Conservation (phyloP, 345 rosid genomes). For the Raphanus sativus region DNA sequence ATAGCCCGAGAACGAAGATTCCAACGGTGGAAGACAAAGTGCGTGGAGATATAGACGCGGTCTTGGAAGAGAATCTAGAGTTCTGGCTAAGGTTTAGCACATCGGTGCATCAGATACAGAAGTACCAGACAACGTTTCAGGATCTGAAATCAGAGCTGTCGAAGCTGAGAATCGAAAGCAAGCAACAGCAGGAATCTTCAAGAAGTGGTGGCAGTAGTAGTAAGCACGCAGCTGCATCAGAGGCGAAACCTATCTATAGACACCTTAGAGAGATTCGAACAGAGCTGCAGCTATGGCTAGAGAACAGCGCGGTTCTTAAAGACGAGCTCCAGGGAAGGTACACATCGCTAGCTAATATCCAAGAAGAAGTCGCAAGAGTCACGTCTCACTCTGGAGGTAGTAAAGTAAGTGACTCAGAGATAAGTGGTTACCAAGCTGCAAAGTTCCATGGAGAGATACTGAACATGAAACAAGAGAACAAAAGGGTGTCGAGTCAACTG, state of each 20-base stretch:
- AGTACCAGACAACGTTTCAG: constrained; percentile 59
- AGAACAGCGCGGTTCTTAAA: constrained; percentile 65
- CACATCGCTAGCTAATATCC: constrained; percentile 56
- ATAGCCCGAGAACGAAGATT: constrained; percentile 32
- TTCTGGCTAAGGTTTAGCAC: constrained; percentile 95
- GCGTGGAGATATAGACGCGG: constrained; percentile 59
- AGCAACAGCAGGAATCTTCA: constrained; percentile 40
- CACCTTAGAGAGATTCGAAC: constrained; percentile 76
- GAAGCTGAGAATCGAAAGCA: constrained; percentile 40
- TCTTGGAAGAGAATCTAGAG: constrained; percentile 86
- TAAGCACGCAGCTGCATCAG: constrained; percentile 44
- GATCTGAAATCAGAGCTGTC: constrained; percentile 62
- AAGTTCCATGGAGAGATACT: constrained; percentile 83
- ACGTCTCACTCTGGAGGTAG: constrained; percentile 35
- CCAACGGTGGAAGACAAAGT: constrained; percentile 62
- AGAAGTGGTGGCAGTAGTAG: constrained; percentile 20
- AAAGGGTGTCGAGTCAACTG: constrained; percentile 60
- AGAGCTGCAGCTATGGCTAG: constrained; percentile 74
- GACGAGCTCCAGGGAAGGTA: constrained; percentile 68
- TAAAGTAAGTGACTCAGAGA: constrained; percentile 43
- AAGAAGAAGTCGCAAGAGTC: constrained; percentile 61
- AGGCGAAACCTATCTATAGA: constrained; percentile 63
- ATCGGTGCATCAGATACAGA: constrained; percentile 68
- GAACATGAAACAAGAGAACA: constrained; percentile 89
- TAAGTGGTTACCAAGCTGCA: constrained; percentile 66